Base-by-base conservation (phyloP, 306 rosid genomes). In the Dryas octopetala region DNA sequence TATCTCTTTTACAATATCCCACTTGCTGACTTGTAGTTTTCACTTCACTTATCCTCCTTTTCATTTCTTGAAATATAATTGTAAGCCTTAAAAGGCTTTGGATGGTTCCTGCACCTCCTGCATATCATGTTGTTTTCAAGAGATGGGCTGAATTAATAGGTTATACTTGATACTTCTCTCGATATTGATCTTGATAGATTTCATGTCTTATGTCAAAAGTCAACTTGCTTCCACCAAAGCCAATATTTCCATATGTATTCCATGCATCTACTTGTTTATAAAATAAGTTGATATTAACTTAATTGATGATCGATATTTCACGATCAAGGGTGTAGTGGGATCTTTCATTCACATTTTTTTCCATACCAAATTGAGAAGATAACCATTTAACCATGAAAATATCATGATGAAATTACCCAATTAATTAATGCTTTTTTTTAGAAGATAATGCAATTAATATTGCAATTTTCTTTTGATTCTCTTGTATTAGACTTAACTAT, bases 211-310 rank as follows among this genome's bases (percentile, higher is more conserved):
- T 12, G 17, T 66, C 15, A 4, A 59, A 59, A 53, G 74, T 72
- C 82, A 72, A 66, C 76, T 70, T 2, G 15, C 51, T 4, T 43
- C 19, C 15, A 66, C 62, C 46, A 44, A 53, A 12, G 73, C 54
- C 46, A 70, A 57, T 78, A 14, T 46, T 70, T 23, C 13, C 13
- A 61, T 41, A 57, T 40, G 66, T 47, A 55, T 66, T 46, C 68
- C 51, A 62, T 54, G 75, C 16, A 41, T 61, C 19, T 60, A 4
- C 17, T 45, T 69, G 32, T 50, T 60, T 32, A 1, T 32, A 32
- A 2, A 32, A 32, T 32, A 32, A 32, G 38, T 32, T 32, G 38
- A 32, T 32, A 32, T 32, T 32, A 32, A 32, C 38, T 32, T 32
- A 32, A 32, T 32, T 1, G 38, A 32, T 32, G 38, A 32, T 32